Conservation (phyloP, 495 filamentous ascomycete species). For the Chaetomium cochliodes region DNA sequence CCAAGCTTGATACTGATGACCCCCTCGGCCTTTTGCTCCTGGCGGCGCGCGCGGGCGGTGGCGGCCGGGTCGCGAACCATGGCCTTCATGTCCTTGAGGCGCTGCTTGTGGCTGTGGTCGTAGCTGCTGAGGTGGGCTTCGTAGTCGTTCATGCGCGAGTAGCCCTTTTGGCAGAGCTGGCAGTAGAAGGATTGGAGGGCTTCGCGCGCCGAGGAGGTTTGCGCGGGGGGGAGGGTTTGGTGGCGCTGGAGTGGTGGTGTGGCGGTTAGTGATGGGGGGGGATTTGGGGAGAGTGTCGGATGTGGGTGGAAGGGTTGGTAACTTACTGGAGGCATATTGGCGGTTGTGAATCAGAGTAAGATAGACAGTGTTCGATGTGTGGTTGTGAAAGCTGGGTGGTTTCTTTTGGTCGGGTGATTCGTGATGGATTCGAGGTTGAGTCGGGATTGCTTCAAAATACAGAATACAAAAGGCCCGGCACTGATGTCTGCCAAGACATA, state of each 20-base stretch:
- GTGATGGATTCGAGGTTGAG: not conserved
- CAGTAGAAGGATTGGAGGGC: constrained; percentile 90
- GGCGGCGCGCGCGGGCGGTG: constrained; percentile 61
- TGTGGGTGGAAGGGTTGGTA: not conserved
- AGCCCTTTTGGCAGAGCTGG: constrained; percentile 67
- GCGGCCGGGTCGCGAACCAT: constrained; percentile 60
- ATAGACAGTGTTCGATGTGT: not conserved
- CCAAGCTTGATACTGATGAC: constrained; percentile 59
- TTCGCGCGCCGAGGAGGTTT: constrained; percentile 84
- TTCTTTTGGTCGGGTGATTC: not conserved
- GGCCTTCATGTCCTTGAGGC: constrained; percentile 64
- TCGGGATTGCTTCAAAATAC: not conserved
- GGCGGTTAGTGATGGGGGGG: constrained; percentile 10
- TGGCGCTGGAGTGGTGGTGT: constrained; percentile 37
- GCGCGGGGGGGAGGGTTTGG: constrained; percentile 53
- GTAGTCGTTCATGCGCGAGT: constrained; percentile 68
- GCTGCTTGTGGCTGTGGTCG: constrained; percentile 68
- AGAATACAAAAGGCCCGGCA: not conserved
- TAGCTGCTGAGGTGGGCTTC: constrained; percentile 68
- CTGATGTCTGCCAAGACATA: constrained; percentile 21
- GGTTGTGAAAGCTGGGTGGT: not conserved
- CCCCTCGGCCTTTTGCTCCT: constrained; percentile 68
- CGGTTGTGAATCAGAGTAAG: not conserved
- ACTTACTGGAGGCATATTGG: constrained; percentile 50
- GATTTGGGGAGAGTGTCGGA: not conserved